Evolutionary conservation across 306 rosid species (phyloP), one percentile per base, ranked within the genome.

Genomic region (Prunus mume): DNA sequence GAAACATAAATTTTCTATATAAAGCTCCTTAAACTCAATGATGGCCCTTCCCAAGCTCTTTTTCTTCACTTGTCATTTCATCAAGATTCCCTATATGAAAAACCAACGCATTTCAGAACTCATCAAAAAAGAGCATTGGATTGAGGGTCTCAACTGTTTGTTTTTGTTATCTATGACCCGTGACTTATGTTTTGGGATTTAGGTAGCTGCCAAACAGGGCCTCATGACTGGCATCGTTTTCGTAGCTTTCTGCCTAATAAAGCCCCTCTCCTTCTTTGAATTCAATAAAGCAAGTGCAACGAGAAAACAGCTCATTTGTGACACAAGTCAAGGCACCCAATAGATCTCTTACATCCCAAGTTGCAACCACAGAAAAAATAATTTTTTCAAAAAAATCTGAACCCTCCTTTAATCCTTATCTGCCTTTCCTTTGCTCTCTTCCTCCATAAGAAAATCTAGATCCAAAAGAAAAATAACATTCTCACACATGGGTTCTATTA

Each of bases 131-230:
- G 70, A 5, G 25, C 34, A 60, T 76, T 22, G 75, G 69, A 74
- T 55, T 76, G 71, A 79, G 86, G 50, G 75, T 78, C 65, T 20
- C 17, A 47, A 54, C 19, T 56, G 58, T 55, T 38, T 70, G 62
- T 69, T 73, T 2, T 7, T 38, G 43, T 7, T 6, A 24, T 60
- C 20, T 56, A 68, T 45, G 74, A 74, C 85, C 87, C 90, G 82
- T 88, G 89, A 86, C 74, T 78, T 73, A 32, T 27, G 32, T 34
- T 81, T 30, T 81, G 76, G 50, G 67, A 47, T 43, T 78, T 71
- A 72, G 28, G 80, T 71, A 79, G 17, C 76, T 70, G 76, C 80
- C 82, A 85, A 81, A 22, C 14, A 32, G 55, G 32, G 55, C 83
- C 86, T 85, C 57, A 68, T 74, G 76, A 69, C 75, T 83, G 68